Percentiles rank a stretch among this genome's conserved stretches.
Evolutionary conservation across 2,329 filamentous ascomycete genomes (phyloP).

Genomic region (Colletotrichum sp.): DNA sequence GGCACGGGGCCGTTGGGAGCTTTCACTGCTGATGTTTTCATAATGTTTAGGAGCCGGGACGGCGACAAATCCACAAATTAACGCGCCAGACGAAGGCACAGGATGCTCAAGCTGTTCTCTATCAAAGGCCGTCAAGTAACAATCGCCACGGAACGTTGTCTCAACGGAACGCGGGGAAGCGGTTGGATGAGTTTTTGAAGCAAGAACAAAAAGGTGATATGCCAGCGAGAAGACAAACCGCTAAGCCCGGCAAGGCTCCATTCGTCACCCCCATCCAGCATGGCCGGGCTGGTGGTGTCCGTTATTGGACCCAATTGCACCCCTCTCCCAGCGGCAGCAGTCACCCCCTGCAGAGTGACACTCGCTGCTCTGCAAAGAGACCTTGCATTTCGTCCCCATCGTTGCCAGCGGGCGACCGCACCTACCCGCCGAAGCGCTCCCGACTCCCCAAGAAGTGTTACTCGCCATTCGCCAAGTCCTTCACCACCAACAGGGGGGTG

Average conservation of each 20-base stretch:
- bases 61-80: background rate
- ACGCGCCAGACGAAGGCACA: background rate
- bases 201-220: conserved; percentile 2
- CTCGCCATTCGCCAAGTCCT: background rate
- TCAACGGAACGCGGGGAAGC: conserved; percentile 8
- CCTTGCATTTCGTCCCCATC: conserved; percentile 1
- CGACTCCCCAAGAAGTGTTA: background rate
- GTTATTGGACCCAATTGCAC: conserved; percentile 7
- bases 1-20: background rate
- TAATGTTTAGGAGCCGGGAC: background rate
- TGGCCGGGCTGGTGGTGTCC: background rate
- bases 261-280: conserved; percentile 9
- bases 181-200: conserved; percentile 6
- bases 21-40: background rate
- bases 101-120: background rate
- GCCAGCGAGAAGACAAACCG: background rate
- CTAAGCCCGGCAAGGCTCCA: conserved; percentile 19
- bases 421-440: conserved; percentile 6
- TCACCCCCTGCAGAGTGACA: conserved; percentile 5
- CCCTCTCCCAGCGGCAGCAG: background rate
- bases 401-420: background rate
- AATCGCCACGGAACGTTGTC: background rate
- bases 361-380: background rate
- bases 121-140: background rate
- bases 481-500: background rate